Conservation (phyloP, 352 stramenopile species). For the Achlya hypogyna region DNA sequence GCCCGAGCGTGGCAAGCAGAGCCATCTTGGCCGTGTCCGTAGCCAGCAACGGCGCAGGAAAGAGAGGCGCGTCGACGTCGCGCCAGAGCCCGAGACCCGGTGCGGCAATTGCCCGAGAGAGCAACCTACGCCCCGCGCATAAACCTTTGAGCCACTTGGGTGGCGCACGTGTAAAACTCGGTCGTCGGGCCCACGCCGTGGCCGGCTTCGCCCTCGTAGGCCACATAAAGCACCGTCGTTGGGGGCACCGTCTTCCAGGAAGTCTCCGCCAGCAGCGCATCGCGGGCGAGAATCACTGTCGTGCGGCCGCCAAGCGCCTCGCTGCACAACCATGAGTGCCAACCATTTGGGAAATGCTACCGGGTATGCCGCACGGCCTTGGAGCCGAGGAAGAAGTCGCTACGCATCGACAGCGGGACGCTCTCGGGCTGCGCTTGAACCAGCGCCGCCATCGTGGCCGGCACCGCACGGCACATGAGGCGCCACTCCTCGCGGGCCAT, state of each 20-base stretch:
- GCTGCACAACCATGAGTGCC: background rate
- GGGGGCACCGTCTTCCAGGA: background rate
- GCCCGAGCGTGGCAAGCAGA: background rate
- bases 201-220: conserved; percentile 24
- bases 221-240: conserved; percentile 19
- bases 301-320: background rate
- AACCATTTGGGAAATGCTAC: background rate
- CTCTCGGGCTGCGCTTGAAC: background rate
- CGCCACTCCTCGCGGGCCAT: background rate
- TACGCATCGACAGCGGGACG: background rate
- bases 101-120: background rate
- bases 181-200: conserved; percentile 27
- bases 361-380: background rate
- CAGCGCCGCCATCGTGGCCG: background rate
- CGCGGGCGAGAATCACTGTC: background rate
- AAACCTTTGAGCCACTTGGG: too few relatives aligned
- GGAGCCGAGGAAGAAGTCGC: background rate
- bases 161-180: conserved; percentile 29
- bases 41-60: background rate
- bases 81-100: background rate
- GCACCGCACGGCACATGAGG: background rate
- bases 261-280: background rate
- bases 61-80: background rate
- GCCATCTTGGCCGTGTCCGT: background rate
- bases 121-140: background rate